Percentiles rank a stretch among this genome's conserved stretches.
Conservation (phyloP, 192 early-diverging fungal species). For the Coemansia sp. region DNA sequence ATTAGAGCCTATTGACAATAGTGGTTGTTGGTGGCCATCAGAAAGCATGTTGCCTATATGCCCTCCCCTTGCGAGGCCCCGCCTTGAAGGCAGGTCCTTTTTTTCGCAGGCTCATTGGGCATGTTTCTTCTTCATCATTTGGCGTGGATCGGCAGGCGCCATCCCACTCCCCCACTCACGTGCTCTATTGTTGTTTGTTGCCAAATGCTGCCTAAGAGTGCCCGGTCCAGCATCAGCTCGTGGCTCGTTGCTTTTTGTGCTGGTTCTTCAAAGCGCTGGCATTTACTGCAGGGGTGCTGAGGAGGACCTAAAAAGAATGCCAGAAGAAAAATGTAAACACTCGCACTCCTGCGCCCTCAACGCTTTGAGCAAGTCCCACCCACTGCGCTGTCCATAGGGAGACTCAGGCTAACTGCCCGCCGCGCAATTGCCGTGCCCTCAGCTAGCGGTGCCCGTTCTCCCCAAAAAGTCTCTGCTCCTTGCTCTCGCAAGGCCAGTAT, state of each 20-base stretch:
- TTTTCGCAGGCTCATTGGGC: slow-evolving; percentile 6
- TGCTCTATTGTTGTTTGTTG: slow-evolving; percentile 6
- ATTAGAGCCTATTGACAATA: neutral
- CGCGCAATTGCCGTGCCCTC: slow-evolving; percentile 12
- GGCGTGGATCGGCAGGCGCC: slow-evolving; percentile 11
- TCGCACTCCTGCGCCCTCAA: slow-evolving; percentile 1
- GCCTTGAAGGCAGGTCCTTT: neutral
- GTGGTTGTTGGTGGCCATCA: neutral
- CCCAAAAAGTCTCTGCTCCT: slow-evolving; percentile 17
- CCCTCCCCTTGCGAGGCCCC: slow-evolving; percentile 5
- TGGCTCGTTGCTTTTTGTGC: slow-evolving; percentile 35
- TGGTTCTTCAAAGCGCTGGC: neutral
- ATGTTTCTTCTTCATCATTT: slow-evolving; percentile 10
- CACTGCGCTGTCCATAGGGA: neutral
- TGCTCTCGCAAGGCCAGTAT: slow-evolving; percentile 11
- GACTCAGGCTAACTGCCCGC: neutral
- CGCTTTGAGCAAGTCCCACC: neutral
- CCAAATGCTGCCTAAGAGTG: neutral
- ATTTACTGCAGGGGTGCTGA: neutral
- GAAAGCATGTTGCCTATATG: neutral
- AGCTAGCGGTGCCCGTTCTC: neutral
- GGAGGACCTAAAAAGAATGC: slow-evolving; percentile 38
- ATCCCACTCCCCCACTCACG: slow-evolving; percentile 1
- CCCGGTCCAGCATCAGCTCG: slow-evolving; percentile 18
- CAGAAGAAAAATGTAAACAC: slow-evolving; percentile 41